These are phyloP conservation scores for Microbotryum lychnidis-dioicae DNA, from an alignment of 1,284 basidiomycete species.

Conservation along the genomic window DNA sequence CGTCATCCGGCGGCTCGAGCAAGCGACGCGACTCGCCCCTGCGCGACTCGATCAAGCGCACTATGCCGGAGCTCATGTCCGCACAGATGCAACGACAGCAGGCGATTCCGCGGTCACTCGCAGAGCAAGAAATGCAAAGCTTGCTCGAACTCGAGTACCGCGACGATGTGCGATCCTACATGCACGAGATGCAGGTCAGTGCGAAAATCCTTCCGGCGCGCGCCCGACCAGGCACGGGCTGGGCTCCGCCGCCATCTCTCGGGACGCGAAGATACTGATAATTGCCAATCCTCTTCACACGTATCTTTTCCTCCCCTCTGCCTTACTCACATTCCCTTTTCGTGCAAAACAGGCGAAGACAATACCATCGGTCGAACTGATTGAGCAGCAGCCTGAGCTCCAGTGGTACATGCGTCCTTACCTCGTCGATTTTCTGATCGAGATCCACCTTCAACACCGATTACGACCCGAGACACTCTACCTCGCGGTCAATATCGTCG, in stretches of 20 bases:
- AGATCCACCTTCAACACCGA: constrained; percentile 94
- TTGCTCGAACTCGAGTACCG: constrained; percentile 83
- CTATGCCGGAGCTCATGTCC: constrained; percentile 18
- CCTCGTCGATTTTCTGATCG: constrained; percentile 96
- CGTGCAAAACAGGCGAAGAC: constrained; percentile 56
- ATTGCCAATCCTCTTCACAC: not conserved
- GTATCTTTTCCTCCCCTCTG: not conserved
- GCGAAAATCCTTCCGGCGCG: not conserved
- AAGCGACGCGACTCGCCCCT: constrained; percentile 19
- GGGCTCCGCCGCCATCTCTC: not conserved
- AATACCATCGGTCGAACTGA: constrained; percentile 79
- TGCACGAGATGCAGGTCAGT: constrained; percentile 96
- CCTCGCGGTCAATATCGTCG: constrained; percentile 96
- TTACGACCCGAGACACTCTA: constrained; percentile 97
- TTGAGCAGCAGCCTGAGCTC: constrained; percentile 88
- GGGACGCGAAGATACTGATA: not conserved
- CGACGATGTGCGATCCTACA: constrained; percentile 83
- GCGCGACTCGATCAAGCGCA: constrained; percentile 14
- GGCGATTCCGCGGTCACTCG: constrained; percentile 2
- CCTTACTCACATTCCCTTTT: not conserved
- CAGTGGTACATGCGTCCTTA: constrained; percentile 81
- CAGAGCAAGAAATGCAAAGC: constrained; percentile 41
- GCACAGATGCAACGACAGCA: constrained; percentile 26
- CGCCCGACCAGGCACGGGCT: not conserved
- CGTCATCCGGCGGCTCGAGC: constrained; percentile 3